These are phyloP conservation scores for Arabis alpina DNA, from an alignment of 345 rosid species.

Conservation along the genomic window DNA sequence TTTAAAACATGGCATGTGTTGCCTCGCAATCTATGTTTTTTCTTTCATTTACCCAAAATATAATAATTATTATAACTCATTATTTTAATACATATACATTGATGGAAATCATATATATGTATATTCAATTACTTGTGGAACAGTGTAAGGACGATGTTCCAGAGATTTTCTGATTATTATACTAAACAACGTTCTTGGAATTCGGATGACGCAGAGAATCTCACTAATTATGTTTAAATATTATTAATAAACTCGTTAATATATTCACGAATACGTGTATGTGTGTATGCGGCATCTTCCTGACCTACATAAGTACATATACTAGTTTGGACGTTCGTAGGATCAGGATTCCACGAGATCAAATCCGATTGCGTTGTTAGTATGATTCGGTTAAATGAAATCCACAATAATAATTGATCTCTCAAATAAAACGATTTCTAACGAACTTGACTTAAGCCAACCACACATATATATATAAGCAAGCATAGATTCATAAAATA, in stretches of 20 bases:
- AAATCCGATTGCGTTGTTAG: conserved; percentile 32
- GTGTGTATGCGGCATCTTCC: conserved; percentile 21
- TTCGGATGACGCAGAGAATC: conserved; percentile 37
- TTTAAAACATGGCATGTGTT: conserved; percentile 57
- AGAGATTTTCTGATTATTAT: conserved; percentile 21
- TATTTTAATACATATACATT: conserved; percentile 20
- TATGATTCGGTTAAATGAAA: conserved; percentile 29
- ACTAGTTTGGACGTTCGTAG: conserved; percentile 37
- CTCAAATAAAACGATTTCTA: conserved; percentile 14
- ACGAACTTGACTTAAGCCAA: conserved; percentile 25
- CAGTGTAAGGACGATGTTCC: conserved; percentile 29
- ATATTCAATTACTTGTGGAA: conserved; percentile 30
- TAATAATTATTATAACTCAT: background rate
- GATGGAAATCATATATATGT: conserved; percentile 15
- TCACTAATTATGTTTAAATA: conserved; percentile 28
- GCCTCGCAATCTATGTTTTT: conserved; percentile 49
- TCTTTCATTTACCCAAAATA: conserved; percentile 15
- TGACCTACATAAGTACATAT: conserved; percentile 25
- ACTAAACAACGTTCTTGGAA: conserved; percentile 33
- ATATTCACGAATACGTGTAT: conserved; percentile 31
- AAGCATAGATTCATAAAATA: conserved; percentile 3
- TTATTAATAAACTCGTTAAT: conserved; percentile 20
- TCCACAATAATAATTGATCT: conserved; percentile 29
- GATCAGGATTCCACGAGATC: conserved; percentile 37
- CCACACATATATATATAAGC: background rate